Evolutionary conservation across 2,329 filamentous ascomycete genomes (phyloP), one percentile per base, ranked within the genome.

Genomic region (Aspergillus transmontanensis): DNA sequence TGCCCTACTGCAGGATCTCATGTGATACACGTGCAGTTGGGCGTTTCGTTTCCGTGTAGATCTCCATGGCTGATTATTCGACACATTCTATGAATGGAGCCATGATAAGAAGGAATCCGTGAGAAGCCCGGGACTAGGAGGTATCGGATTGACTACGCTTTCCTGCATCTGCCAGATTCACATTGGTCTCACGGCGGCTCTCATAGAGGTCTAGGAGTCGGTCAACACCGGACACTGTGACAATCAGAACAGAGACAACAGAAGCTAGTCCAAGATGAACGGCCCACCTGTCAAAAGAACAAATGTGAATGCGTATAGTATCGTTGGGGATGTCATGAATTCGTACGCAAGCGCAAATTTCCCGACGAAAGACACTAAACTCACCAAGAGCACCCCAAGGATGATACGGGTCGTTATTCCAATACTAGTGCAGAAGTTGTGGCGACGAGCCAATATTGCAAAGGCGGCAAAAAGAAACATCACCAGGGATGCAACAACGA

Each of bases 251-350:
- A 55, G 21, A 28, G 51, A 5, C 36, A 45, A 23, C 10, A 55
- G 6, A 45, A 36, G 50, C 46, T 19, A 30, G 12, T 43, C 41
- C 56, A 34, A 59, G 34, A 26, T 34, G 34, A 9, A 32, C 4
- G 21, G 70, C 75, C 64, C 28, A 76, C 76, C 72, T 36, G 69
- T 64, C 30, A 77, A 59, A 45, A 80, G 64, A 4, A 67, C 70
- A 32, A 77, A 62, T 4, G 72, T 75, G 56, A 76, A 75, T 12
- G 73, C 72, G 60, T 76, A 78, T 21, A 79, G 62, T 59, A 78
- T 79, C n/a, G 72, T 69, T 6, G 77, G 76, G 57, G 73, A 78
- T 12, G 75, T 79, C 77, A 79, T 79, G 64, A 78, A 79, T 3
- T 69, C 70, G 68, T 78, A 78, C 0, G 73, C 73, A 39, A 78